Evolutionary conservation across 2,329 filamentous ascomycete species (phyloP), one percentile per base, ranked within the genome.

Genomic region (Raffaelea ambrosiae): DNA sequence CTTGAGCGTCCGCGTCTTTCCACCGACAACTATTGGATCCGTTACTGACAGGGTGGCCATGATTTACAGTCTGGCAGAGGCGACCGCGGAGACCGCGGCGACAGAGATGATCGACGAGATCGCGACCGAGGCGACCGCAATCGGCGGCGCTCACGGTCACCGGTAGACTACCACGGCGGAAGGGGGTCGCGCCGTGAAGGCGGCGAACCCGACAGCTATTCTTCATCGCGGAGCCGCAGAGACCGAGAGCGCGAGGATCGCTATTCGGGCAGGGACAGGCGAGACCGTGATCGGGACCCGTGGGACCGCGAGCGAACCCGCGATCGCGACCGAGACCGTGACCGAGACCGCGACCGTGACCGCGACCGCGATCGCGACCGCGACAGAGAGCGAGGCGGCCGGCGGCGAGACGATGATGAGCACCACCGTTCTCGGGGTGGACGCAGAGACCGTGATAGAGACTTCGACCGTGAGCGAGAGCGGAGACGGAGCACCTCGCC

Each of bases 241-340:
- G 91, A 95, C 63, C 77, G 91, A 53, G 91, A 97, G 70, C 86
- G 91, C 53, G 91, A 97, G 67, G 91, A 96, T 58, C 79, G 90
- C 62, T 96, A 96, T 63, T 80, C 81, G 35, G 83, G 84, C 31
- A 78, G 85, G 53, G 77, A 81, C 50, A 71, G 80, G 51, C 66
- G 76, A 46, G 66, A 65, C 43, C 73, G 79, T 40, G 74, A 79
- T 49, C 79, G 29, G 21, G 85, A 86, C 54, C 47, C 43, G 4
- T 88, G 85, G 82, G 83, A 85, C 61, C 76, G 84, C 62, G 86
- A 90, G 16, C 47, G 36, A 68, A 59, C 70, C 65, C 31, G 74
- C 47, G 70, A 83, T 57, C 74, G 83, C 51, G 81, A 85, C 52
- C 72, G 73, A 29, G 66, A 63, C 44, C 66, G 75, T 46, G 65